These are phyloP conservation scores for Pyrenula massariospora DNA, from an alignment of 495 filamentous ascomycete species.

Conservation along the genomic window DNA sequence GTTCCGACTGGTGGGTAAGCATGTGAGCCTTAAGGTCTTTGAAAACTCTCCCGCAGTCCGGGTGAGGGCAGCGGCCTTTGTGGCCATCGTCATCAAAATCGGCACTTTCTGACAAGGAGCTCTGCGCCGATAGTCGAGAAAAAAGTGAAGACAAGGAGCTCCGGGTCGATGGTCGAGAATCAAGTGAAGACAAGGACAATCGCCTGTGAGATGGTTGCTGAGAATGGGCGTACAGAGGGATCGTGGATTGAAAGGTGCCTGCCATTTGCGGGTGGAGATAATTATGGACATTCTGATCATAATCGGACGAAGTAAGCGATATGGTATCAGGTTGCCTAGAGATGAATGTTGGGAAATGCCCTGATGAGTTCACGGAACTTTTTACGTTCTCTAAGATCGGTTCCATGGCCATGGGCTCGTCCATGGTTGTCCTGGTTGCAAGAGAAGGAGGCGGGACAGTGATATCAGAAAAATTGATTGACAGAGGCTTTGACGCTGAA, in stretches of 20 bases:
- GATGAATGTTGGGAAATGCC: neutral
- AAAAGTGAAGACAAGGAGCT: conserved; percentile 34
- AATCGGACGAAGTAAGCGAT: neutral
- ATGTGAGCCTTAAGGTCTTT: conserved; percentile 93
- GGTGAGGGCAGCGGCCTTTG: conserved; percentile 67
- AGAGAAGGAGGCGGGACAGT: neutral
- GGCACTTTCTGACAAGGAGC: conserved; percentile 37
- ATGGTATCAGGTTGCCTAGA: neutral
- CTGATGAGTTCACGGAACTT: neutral
- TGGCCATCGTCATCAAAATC: conserved; percentile 49
- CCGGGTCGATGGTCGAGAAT: neutral
- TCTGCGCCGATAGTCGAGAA: conserved; percentile 42
- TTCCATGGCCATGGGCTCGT: neutral
- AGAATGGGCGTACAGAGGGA: neutral
- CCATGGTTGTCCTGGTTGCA: neutral
- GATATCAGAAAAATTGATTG: neutral
- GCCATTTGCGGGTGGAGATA: neutral
- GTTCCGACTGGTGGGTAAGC: conserved; percentile 87
- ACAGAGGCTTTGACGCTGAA: neutral
- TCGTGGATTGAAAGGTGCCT: neutral
- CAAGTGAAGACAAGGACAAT: neutral
- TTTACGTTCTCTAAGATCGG: neutral
- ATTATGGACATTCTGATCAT: neutral
- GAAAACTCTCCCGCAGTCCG: conserved; percentile 79
- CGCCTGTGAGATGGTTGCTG: neutral